phyloP scores from a whole-genome alignment of 306 rosid genomes.

The Quercus bicolor region DNA sequence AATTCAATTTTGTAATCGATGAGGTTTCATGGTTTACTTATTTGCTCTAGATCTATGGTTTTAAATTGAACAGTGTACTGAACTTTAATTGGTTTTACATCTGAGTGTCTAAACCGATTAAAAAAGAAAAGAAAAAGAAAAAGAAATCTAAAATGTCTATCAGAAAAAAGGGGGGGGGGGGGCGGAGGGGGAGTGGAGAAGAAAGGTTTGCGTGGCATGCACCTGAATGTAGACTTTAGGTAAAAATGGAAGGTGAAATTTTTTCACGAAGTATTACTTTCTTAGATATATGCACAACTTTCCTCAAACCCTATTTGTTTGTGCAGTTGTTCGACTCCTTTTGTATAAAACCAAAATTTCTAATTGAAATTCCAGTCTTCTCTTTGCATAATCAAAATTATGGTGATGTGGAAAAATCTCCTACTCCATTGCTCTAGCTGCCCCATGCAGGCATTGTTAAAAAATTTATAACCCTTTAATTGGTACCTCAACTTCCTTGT shows the following conservation, averaged over 20 bases:
- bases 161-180: too few species aligned
- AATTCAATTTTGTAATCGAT: neutral
- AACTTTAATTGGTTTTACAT: neutral
- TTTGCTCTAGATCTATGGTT: neutral
- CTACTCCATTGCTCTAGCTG: too few species aligned
- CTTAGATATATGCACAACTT: neutral
- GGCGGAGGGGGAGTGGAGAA: neutral
- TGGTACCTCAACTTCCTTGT: too few species aligned
- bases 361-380: too few species aligned
- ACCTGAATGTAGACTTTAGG: neutral
- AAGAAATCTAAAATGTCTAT: neutral
- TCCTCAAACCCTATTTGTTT: too few species aligned
- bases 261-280: neutral
- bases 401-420: too few species aligned
- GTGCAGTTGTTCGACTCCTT: too few species aligned
- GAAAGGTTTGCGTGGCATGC: neutral
- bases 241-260: neutral
- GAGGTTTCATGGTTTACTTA: neutral
- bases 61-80: neutral
- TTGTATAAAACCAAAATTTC: too few species aligned
- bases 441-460: too few species aligned
- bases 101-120: neutral
- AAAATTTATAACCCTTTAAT: too few species aligned
- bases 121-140: too few species aligned
- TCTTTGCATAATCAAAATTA: too few species aligned